Base-by-base conservation (phyloP, 768 basidiomycete species). In the Rhodosporidiobolus sp. region DNA sequence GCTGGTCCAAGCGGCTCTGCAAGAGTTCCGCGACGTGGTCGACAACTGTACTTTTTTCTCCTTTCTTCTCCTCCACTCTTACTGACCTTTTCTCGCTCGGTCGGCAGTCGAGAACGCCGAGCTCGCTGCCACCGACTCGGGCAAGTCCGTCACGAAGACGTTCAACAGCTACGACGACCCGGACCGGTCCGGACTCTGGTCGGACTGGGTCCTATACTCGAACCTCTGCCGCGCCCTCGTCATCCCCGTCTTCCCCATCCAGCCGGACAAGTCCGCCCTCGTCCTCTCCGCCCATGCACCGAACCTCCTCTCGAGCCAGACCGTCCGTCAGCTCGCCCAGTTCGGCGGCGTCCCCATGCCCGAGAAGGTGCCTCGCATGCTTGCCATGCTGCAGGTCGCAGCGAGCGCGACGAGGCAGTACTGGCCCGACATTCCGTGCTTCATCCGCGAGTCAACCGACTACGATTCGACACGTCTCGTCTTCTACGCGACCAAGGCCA, bases 241-340 rank as follows among this genome's bases (percentile, higher is more conserved):
- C 65, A 50, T 67, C 3, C 70, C 70, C 30, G 55, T 66, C 38
- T 72, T 63, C 55, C 70, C 70, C 8, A 53, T 72, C 50, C 50
- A 67, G 38, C 61, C 70, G 5, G 70, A 67, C 65, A 67, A 72
- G 46, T 48, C 67, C 38, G 70, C 70, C 12, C 49, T 72, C 49
- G 49, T 67, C 32, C 56, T 72, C 38, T 38, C 70, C 0, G 49
- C 58, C 28, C 43, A 72, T 38, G 43, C 38, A 7, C 8, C 58
- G 46, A 30, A 58, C 16, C 45, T 72, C 14, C 70, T 65, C 16
- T 45, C 48, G 49, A 53, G 61, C 30, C n/a, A n/a, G 14, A 24
- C 43, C 43, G 49, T 65, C 7, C 63, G 69, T 19, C 30, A 49
- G 16, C 5, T 60, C 32, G 34, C 49, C 24, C 22, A 8, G 10